A percentile compares a stretch with the other conserved stretches of the same genome.
Evolutionary conservation across 2,329 filamentous ascomycete genomes (phyloP).

Genomic region (Neofusicoccum laricinum): DNA sequence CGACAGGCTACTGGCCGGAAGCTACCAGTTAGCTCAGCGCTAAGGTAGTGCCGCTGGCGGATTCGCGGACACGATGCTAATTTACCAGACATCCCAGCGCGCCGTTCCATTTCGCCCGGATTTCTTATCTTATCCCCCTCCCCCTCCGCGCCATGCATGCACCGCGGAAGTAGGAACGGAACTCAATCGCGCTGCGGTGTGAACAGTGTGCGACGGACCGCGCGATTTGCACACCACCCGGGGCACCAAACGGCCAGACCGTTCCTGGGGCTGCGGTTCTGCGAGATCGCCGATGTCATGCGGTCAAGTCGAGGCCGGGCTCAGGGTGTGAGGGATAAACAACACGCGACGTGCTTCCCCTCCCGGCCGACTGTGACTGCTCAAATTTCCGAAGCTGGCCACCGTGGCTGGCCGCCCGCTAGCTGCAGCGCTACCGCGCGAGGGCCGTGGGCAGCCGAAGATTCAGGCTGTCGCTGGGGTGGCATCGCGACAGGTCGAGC

Average conservation of each 20-base stretch:
- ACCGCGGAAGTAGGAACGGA: not conserved
- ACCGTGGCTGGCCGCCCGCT: not conserved
- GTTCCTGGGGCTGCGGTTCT: not conserved
- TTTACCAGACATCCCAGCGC: not conserved
- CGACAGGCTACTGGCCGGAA: not conserved
- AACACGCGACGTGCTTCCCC: not conserved
- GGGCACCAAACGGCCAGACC: not conserved
- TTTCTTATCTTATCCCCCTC: not conserved
- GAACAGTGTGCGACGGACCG: not conserved
- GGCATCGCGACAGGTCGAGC: not conserved
- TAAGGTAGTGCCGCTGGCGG: not conserved
- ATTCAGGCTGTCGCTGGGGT: not conserved
- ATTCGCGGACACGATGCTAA: not conserved
- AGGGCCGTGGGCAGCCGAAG: constrained; percentile 2
- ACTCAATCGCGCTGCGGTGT: not conserved
- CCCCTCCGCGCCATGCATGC: too few relatives aligned
- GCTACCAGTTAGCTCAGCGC: constrained; percentile 1
- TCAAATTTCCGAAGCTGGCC: not conserved
- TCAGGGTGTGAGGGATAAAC: not conserved
- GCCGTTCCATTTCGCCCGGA: not conserved
- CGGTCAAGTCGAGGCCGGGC: not conserved
- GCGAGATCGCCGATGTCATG: constrained; percentile 9
- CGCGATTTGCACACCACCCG: not conserved
- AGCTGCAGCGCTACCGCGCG: not conserved
- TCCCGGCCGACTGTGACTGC: not conserved